These are phyloP conservation scores for Ophiosphaerella herpotricha DNA, from an alignment of 2,329 filamentous ascomycete species.

Conservation along the genomic window DNA sequence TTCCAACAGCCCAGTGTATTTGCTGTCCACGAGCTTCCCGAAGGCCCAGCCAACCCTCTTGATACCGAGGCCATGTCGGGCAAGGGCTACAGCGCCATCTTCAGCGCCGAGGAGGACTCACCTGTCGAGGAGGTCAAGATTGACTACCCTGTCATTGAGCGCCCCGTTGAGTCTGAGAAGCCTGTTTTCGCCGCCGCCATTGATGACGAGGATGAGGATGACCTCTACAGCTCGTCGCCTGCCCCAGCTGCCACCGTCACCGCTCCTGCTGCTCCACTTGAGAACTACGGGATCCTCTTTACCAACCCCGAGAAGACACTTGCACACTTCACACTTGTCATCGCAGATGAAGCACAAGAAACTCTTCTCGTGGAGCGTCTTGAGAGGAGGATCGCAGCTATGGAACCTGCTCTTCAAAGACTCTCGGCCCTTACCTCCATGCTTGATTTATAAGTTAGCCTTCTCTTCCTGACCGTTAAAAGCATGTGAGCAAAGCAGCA, in stretches of 20 bases:
- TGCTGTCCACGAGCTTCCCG: slow-evolving; percentile 71
- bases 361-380: slow-evolving; percentile 38
- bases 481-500: slow-evolving; percentile 1
- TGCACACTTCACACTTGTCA: slow-evolving; percentile 67
- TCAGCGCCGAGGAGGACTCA: slow-evolving; percentile 42
- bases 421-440: slow-evolving; percentile 42
- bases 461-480: slow-evolving; percentile 7
- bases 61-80: slow-evolving; percentile 68
- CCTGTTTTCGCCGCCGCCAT: slow-evolving; percentile 14
- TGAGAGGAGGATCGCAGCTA: slow-evolving; percentile 40
- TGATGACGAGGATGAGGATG: slow-evolving; percentile 59
- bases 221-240: slow-evolving; percentile 60
- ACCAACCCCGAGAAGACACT: slow-evolving; percentile 68
- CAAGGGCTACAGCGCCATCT: slow-evolving; percentile 58
- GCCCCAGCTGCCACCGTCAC: slow-evolving; percentile 51
- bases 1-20: slow-evolving; percentile 70
- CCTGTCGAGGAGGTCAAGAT: slow-evolving; percentile 54
- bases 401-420: slow-evolving; percentile 40
- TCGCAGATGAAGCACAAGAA: slow-evolving; percentile 56
- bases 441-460: slow-evolving; percentile 33
- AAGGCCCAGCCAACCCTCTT: slow-evolving; percentile 64
- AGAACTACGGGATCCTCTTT: slow-evolving; percentile 42
- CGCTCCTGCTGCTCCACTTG: slow-evolving; percentile 19
- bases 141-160: slow-evolving; percentile 55
- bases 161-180: slow-evolving; percentile 34